Base-by-base conservation (phyloP, 108 stramenopile species). In the Cylindrotheca closterium region DNA sequence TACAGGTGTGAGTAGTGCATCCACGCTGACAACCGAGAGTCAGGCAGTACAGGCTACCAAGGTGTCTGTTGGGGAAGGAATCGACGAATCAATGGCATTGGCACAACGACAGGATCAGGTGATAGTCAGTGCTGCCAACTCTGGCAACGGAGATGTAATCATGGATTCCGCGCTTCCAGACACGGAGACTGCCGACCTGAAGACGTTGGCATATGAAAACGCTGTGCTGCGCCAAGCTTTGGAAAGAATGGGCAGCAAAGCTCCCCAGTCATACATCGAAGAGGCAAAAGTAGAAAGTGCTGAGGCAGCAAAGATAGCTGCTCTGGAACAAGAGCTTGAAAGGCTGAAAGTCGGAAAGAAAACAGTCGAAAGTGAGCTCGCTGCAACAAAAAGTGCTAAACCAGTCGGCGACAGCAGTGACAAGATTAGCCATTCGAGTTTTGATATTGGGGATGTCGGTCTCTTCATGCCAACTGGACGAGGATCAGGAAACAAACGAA, bases 381-480 rank as follows among this genome's bases (percentile, higher is more conserved):
- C 58, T 26, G 67, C 55, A 51, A 30, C 63, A 1, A 68, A 65
- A 48, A 67, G 49, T 27, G 72, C 67, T 2, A 33, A 58, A 25
- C 54, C 63, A 52, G n/a, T n/a, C n/a, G n/a, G n/a, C n/a, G 68
- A 77, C 53, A 47, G 55, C 50, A 74, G 63, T 57, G 87, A 92
- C 67, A 92, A 89, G 60, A 92, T 92, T 55, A 88, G 86, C 53
- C 91, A 92, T 58, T 82, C 85, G 21, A 89, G 86, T 66, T 89
- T 92, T 70, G 55, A 65, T 8, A 73, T 92, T 70, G 91, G 91
- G 23, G 87, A 92, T 63, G 79, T 92, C 22, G 91, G 81, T 42
- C 74, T 92, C 25, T 92, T 92, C 33, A 92, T 92, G 91, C 91
- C 87, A 21, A 88, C 91, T 19, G 87, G 87, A 42, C 72, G 82